A percentile compares a stretch with the other conserved stretches of the same genome.
phyloP scores from a whole-genome alignment of 2,329 filamentous ascomycete species.

The Zymoseptoria crescenta region DNA sequence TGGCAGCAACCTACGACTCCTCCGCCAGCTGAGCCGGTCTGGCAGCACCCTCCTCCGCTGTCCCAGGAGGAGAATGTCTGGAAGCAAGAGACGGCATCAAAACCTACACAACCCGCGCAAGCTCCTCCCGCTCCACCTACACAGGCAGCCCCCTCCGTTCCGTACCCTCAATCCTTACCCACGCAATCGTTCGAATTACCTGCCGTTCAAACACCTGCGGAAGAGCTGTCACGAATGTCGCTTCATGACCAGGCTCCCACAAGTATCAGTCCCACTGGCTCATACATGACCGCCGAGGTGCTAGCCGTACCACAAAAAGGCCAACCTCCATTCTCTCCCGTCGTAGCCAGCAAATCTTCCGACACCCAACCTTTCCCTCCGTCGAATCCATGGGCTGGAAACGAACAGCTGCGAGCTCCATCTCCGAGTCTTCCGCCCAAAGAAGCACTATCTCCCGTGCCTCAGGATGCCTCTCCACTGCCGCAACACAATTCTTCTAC shows the following conservation, averaged over 20 bases:
- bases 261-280: conserved; percentile 8
- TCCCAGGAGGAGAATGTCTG: conserved; percentile 3
- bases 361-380: conserved; percentile 9
- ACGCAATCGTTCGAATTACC: conserved; percentile 32
- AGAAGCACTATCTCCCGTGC: conserved; percentile 10
- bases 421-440: conserved; percentile 15
- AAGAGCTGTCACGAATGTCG: conserved; percentile 33
- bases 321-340: conserved; percentile 22
- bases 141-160: background rate
- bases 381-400: conserved; percentile 17
- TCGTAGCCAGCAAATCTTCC: conserved; percentile 9
- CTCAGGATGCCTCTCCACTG: background rate
- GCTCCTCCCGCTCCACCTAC: conserved; percentile 17
- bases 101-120: conserved; percentile 15
- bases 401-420: background rate
- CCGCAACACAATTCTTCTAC: conserved; percentile 18
- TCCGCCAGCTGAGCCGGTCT: conserved; percentile 3
- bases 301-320: conserved; percentile 22
- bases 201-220: conserved; percentile 33
- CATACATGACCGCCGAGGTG: conserved; percentile 18
- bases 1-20: conserved; percentile 29
- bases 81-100: background rate
- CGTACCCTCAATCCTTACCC: background rate
- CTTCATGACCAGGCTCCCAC: conserved; percentile 15
- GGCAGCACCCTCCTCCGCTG: conserved; percentile 14